Evolutionary conservation across 2,329 filamentous ascomycete species (phyloP), one percentile per base, ranked within the genome.

Genomic region (Sclerotinia borealis): DNA sequence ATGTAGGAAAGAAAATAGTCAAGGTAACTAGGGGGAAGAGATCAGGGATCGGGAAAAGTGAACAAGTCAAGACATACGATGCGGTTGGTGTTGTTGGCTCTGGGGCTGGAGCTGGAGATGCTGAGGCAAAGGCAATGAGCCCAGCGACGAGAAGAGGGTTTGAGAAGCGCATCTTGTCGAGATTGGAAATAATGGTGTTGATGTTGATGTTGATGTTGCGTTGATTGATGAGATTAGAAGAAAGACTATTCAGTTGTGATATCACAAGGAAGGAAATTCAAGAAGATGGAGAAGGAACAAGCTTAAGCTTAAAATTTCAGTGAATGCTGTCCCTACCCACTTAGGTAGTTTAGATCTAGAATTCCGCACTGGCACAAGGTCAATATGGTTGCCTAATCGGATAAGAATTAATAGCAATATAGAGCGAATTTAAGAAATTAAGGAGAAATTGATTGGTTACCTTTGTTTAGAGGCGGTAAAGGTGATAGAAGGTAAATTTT

Each of bases 51-150:
- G 22, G 39, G 27, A n/a, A n/a, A 29, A 36, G 36, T 22, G 27
- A 17, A 36, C 25, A 27, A 13, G 36, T 29, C 36, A 58, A 59
- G 31, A 63, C 61, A 27, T 63, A 63, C 61, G 61, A 22, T 43
- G 54, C 39, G 43, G 52, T 43, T n/a, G 51, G 52, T 13, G 43
- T 36, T 19, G 41, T 51, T 48, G 56, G 43, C 41, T 49, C 56
- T 36, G 61, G 54, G 36, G 56, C 60, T 41, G 59, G 48, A 37
- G 41, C 60, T 27, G 60, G 51, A 58, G 60, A 63, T 43, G 61
- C 61, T 34, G 45, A 59, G 8, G 31, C 50, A 48, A 62, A 37
- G 31, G 60, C 51, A 58, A 58, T 47, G 31, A 62, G 60, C 39
- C 50, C 60, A 48, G 60, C 41, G 31, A 48, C 4, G n/a, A 62